Evolutionary conservation across 129 eudicot species (phyloP), one percentile per base, ranked within the genome.

Genomic region (Erigeron canadensis): DNA sequence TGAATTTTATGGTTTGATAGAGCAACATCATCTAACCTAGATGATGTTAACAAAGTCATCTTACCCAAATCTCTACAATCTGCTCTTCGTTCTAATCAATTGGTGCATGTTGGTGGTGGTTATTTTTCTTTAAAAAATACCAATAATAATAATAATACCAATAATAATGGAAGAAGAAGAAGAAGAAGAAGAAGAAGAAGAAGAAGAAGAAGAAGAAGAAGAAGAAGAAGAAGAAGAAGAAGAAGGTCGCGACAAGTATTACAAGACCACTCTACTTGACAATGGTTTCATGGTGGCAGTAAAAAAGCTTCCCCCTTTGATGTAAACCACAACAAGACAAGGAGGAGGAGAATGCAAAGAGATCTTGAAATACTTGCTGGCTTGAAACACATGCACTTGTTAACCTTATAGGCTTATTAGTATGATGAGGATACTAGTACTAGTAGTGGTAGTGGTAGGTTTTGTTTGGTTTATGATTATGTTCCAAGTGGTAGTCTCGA

Each of bases 401-500:
- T 89, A 92, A 85, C 85, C 44, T 79, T 93, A 46, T 77, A 84
- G 68, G 95, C 96, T 12, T 93, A 89, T 77, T 76, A 85, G 22
- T n/a, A 54, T 11, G 65, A 82, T 1, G 86, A 86, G n/a, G 46
- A 79, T 7, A 76, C 75, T 60, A 28, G 34, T 28, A 28, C 1
- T 23, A 23, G 34, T 23, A 23, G 34, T 53, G n/a, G 23, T 19
- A 45, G 78, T 9, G 77, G 75, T 63, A 71, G 83, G 47, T 85
- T 85, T 21, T 70, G 81, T 41, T 73, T 93, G 78, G 87, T 92
- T 39, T 92, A 89, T 62, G 98, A 92, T 74, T 89, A 85, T 69
- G 79, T 84, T 67, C 86, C 98, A 6, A 78, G 80, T 1, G 98
- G 95, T n/a, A 93, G 95, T 70, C 90, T 93, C 19, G 85, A 86